Percentiles rank a stretch among this genome's conserved stretches.
Conservation (phyloP, 192 early-diverging fungal species). For the Radiomyces spectabilis region DNA sequence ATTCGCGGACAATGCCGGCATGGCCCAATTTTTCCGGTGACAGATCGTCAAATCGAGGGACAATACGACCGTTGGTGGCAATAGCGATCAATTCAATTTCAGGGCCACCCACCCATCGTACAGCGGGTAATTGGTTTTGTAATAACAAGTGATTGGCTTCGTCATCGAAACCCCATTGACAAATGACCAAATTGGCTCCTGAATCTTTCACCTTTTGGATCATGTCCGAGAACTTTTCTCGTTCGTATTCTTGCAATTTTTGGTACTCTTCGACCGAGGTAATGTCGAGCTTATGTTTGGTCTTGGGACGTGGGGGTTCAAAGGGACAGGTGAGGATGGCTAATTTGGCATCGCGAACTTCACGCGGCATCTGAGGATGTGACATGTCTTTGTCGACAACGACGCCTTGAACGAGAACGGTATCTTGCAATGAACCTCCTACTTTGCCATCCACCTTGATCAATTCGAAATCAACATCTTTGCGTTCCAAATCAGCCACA, state of each 20-base stretch:
- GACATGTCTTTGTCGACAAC: slow-evolving; percentile 99
- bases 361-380: slow-evolving; percentile 99
- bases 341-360: slow-evolving; percentile 90
- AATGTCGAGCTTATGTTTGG: slow-evolving; percentile 99
- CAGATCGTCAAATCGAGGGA: slow-evolving; percentile 97
- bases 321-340: slow-evolving; percentile 99
- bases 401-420: slow-evolving; percentile 91
- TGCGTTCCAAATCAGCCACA: slow-evolving; percentile 96
- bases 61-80: slow-evolving; percentile 99
- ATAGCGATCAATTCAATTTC: slow-evolving; percentile 99
- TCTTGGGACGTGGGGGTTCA: slow-evolving; percentile 99
- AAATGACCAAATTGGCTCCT: slow-evolving; percentile 96
- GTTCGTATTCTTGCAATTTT: slow-evolving; percentile 93
- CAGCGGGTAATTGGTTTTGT: slow-evolving; percentile 95
- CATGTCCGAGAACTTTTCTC: slow-evolving; percentile 95
- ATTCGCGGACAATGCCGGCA: slow-evolving; percentile 92
- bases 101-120: slow-evolving; percentile 99
- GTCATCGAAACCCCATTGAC: slow-evolving; percentile 99
- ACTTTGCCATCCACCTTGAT: slow-evolving; percentile 99
- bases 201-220: slow-evolving; percentile 95
- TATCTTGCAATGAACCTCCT: slow-evolving; percentile 93
- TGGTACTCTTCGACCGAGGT: slow-evolving; percentile 97
- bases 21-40: slow-evolving; percentile 79
- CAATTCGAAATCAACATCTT: slow-evolving; percentile 99
- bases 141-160: slow-evolving; percentile 98